phyloP scores from a whole-genome alignment of 2,329 filamentous ascomycete genomes.

The Botrytis tulipae region DNA sequence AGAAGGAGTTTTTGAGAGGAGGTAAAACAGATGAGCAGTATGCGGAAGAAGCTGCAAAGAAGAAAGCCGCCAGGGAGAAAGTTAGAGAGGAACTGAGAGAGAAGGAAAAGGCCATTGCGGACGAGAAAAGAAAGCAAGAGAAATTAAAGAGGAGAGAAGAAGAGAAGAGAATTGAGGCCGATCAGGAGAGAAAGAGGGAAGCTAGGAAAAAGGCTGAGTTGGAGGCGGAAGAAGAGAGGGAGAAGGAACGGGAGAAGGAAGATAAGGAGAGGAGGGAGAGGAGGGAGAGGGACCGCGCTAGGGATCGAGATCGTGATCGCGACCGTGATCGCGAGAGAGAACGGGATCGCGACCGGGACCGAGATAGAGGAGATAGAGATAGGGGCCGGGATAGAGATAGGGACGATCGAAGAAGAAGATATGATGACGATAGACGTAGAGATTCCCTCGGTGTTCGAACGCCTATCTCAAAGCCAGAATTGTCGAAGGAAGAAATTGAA shows the following conservation, averaged over 20 bases:
- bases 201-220: constrained; percentile 34
- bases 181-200: constrained; percentile 45
- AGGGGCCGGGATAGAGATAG: constrained; percentile 31
- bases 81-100: constrained; percentile 59
- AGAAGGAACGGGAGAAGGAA: constrained; percentile 38
- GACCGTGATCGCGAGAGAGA: constrained; percentile 31
- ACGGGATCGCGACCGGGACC: constrained; percentile 34
- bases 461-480: constrained; percentile 28
- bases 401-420: constrained; percentile 33
- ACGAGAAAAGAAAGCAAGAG: constrained; percentile 59
- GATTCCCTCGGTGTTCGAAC: constrained; percentile 24
- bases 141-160: constrained; percentile 50
- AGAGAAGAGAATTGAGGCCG: constrained; percentile 46
- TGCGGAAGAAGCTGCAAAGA: constrained; percentile 61
- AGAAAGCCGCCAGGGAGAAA: constrained; percentile 59
- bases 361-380: constrained; percentile 25
- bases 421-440: constrained; percentile 29
- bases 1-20: constrained; percentile 62
- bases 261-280: constrained; percentile 36
- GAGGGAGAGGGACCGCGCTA: constrained; percentile 29
- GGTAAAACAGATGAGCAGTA: constrained; percentile 74
- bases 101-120: constrained; percentile 57
- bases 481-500: constrained; percentile 39
- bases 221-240: constrained; percentile 31
- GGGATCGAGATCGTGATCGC: constrained; percentile 37